Conservation (phyloP, 2,329 filamentous ascomycete genomes). For the Penicillium capsulatum region DNA sequence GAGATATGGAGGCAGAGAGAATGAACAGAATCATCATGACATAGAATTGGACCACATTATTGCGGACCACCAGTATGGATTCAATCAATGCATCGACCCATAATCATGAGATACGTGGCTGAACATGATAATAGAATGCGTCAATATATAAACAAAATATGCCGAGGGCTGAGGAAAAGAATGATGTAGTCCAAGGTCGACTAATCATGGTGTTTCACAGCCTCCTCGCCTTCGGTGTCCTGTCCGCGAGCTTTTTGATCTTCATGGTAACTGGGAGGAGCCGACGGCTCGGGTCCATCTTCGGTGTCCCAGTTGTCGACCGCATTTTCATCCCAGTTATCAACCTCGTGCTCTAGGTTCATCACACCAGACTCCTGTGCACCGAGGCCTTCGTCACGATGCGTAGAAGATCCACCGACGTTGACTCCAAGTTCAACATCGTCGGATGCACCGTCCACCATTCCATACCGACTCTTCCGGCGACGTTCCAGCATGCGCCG, state of each 20-base stretch:
- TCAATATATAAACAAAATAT: background rate
- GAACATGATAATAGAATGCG: background rate
- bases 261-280: constrained; percentile 21
- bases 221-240: constrained; percentile 8
- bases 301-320: constrained; percentile 63
- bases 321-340: constrained; percentile 89
- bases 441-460: constrained; percentile 50
- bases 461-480: constrained; percentile 68
- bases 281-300: constrained; percentile 34
- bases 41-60: constrained; percentile 9
- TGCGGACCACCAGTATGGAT: constrained; percentile 17
- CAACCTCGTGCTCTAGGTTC: constrained; percentile 73
- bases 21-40: constrained; percentile 10
- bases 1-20: too few relatives aligned
- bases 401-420: constrained; percentile 37
- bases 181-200: too few relatives aligned
- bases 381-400: constrained; percentile 34
- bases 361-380: constrained; percentile 64
- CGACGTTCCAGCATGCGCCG: constrained; percentile 90
- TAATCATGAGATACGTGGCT: constrained; percentile 10
- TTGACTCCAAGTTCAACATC: constrained; percentile 70
- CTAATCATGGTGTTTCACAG: constrained; percentile 35
- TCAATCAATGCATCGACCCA: constrained; percentile 15
- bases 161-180: too few relatives aligned
- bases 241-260: constrained; percentile 2